Evolutionary conservation across 1,139 yeast species (phyloP).

Genomic region (Nematodospora anomalae): DNA sequence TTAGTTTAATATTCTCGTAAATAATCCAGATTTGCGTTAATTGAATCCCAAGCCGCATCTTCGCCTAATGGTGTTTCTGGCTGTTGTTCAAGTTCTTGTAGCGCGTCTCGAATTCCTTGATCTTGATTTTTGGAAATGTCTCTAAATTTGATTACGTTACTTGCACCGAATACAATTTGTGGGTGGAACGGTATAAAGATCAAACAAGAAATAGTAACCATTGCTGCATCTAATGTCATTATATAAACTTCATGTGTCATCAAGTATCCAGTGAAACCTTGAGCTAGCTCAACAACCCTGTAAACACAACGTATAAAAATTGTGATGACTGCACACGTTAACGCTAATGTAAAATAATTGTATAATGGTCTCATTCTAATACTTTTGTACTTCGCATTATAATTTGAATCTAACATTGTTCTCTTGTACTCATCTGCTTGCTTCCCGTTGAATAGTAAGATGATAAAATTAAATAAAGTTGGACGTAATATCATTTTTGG

Average conservation of each 20-base stretch:
- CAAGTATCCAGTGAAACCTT: slow-evolving; percentile 73
- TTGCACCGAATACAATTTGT: slow-evolving; percentile 48
- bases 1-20: too few species aligned
- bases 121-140: slow-evolving; percentile 14
- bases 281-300: slow-evolving; percentile 71
- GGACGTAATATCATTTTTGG: not conserved
- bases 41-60: too few species aligned
- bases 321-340: slow-evolving; percentile 50
- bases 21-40: too few species aligned
- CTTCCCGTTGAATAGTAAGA: slow-evolving; percentile 24
- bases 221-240: slow-evolving; percentile 70
- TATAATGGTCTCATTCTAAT: slow-evolving; percentile 43
- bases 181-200: slow-evolving; percentile 60
- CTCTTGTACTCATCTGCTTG: slow-evolving; percentile 20
- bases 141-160: slow-evolving; percentile 13
- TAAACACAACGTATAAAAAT: slow-evolving; percentile 73
- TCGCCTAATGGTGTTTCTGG: not conserved
- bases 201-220: slow-evolving; percentile 49
- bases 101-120: slow-evolving; percentile 1
- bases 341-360: slow-evolving; percentile 46
- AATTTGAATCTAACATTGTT: slow-evolving; percentile 25
- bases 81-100: not conserved
- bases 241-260: slow-evolving; percentile 69
- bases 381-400: slow-evolving; percentile 36
- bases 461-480: slow-evolving; percentile 22